Evolutionary conservation across 257 asterid species (phyloP).

Genomic region (Petunia axillaris): DNA sequence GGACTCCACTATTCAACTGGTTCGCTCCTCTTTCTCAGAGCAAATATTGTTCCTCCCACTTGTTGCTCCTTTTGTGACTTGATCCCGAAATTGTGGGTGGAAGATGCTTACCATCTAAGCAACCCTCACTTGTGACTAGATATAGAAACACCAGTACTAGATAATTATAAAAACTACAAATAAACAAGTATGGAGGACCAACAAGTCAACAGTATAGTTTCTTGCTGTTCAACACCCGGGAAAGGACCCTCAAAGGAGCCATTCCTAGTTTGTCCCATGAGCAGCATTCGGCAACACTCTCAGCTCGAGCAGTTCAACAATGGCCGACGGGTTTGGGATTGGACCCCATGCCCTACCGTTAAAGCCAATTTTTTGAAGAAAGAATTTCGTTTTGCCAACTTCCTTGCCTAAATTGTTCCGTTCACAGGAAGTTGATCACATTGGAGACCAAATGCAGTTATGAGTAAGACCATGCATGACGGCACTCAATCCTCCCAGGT

Average conservation of each 20-base stretch:
- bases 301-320: constrained; percentile 17
- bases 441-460: not conserved
- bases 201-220: not conserved
- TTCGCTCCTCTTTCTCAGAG: not conserved
- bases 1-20: not conserved
- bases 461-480: not conserved
- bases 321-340: not conserved
- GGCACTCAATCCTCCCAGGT: constrained; percentile 45
- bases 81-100: too few relatives aligned
- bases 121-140: not conserved
- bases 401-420: not conserved
- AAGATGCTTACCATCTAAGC: too few relatives aligned
- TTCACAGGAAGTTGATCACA: not conserved
- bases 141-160: not conserved
- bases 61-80: too few relatives aligned
- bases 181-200: not conserved
- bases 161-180: not conserved
- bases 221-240: constrained; percentile 25
- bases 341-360: not conserved
- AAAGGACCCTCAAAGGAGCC: constrained; percentile 19
- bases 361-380: not conserved
- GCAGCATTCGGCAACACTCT: not conserved
- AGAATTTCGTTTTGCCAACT: not conserved
- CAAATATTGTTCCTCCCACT: too few relatives aligned
- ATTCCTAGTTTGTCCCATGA: not conserved